Conservation (phyloP, 495 filamentous ascomycete genomes). For the Neurospora terricola region DNA sequence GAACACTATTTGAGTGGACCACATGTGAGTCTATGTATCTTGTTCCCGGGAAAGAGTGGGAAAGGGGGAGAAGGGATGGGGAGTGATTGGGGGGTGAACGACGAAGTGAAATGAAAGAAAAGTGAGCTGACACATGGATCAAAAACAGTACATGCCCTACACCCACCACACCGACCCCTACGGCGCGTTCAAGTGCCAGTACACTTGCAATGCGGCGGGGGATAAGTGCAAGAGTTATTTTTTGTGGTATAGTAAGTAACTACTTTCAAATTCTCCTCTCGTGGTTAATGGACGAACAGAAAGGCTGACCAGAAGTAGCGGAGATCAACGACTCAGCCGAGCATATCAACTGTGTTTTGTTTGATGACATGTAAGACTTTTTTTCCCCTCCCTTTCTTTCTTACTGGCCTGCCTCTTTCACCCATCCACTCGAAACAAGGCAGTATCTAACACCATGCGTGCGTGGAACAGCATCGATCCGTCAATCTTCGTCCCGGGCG, state of each 20-base stretch:
- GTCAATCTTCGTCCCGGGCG: conserved; percentile 8
- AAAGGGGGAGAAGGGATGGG: background rate
- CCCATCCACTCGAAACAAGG: too few species aligned
- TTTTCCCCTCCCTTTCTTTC: too few species aligned
- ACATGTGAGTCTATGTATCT: conserved; percentile 8
- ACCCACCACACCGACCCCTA: conserved; percentile 11
- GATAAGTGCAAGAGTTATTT: conserved; percentile 20
- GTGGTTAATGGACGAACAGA: background rate
- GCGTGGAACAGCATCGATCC: conserved; percentile 17
- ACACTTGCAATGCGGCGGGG: conserved; percentile 19
- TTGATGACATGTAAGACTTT: conserved; percentile 28
- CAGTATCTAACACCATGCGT: too few species aligned
- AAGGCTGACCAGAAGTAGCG: background rate
- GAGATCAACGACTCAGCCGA: conserved; percentile 7
- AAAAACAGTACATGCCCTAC: conserved; percentile 10
- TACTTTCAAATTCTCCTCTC: too few species aligned
- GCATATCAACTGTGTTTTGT: conserved; percentile 21
- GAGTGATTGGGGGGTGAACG: too few species aligned
- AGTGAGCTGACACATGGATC: background rate
- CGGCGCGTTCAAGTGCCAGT: conserved; percentile 28
- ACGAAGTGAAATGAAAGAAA: background rate
- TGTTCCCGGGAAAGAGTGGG: background rate
- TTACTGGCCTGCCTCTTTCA: too few species aligned
- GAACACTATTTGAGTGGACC: conserved; percentile 18
- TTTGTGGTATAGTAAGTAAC: conserved; percentile 18